A percentile compares a stretch with the other conserved stretches of the same genome.
These are phyloP conservation scores for Lactarius sp. DNA, from an alignment of 768 basidiomycete species.

Conservation along the genomic window DNA sequence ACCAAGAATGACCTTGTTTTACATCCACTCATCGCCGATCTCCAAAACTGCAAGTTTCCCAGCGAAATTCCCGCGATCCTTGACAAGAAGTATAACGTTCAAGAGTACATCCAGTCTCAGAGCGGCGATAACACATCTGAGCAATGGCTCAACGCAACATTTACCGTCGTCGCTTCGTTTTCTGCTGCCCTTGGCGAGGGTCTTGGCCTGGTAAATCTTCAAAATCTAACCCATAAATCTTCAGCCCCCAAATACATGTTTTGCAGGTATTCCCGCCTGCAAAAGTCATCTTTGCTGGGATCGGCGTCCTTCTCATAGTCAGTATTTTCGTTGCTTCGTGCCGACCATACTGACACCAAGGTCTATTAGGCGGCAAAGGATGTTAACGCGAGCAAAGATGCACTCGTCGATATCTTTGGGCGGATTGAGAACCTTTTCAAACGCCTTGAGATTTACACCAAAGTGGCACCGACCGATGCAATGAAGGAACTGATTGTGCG, in stretches of 20 bases:
- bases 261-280: background rate
- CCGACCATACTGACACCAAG: background rate
- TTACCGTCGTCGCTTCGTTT: background rate
- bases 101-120: background rate
- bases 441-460: background rate
- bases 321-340: no score
- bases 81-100: background rate
- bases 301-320: constrained; percentile 2
- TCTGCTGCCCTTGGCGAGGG: background rate
- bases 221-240: background rate
- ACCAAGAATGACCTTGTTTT: constrained; percentile 2
- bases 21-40: background rate
- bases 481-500: background rate
- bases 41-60: background rate
- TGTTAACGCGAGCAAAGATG: background rate
- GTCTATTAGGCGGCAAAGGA: background rate
- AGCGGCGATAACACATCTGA: background rate
- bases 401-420: background rate
- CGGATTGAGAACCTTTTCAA: constrained; percentile 4
- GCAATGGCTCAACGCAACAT: constrained; percentile 1
- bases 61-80: background rate
- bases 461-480: background rate
- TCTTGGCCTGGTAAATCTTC: background rate
- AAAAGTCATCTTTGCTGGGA: constrained; percentile 2
- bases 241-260: background rate